phyloP scores from a whole-genome alignment of 176 grass and related monocot genomes.

The Paspalum notatum region DNA sequence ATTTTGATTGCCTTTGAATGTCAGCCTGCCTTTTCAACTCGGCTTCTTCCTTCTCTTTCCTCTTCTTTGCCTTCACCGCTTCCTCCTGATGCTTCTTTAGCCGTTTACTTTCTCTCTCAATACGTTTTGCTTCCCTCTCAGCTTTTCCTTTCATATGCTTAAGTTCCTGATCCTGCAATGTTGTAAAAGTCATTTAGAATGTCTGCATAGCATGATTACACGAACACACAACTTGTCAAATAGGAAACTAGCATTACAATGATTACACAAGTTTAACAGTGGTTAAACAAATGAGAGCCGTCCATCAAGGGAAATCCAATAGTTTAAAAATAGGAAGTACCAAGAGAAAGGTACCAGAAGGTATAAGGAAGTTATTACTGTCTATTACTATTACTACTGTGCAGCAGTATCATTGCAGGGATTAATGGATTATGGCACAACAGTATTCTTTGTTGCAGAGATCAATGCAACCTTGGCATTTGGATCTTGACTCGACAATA shows the following conservation, averaged over 20 bases:
- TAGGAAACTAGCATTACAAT: not conserved
- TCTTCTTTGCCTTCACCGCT: slow-evolving; percentile 48
- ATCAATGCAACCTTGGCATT: not conserved
- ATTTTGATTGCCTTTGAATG: slow-evolving; percentile 60
- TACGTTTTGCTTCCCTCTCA: slow-evolving; percentile 55
- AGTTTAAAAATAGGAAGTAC: too few relatives aligned
- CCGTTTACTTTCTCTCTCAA: slow-evolving; percentile 66
- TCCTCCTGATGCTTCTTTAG: slow-evolving; percentile 69
- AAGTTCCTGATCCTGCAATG: slow-evolving; percentile 64
- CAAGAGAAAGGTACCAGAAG: too few relatives aligned
- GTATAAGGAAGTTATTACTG: too few relatives aligned
- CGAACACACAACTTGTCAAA: not conserved
- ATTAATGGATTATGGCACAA: not conserved
- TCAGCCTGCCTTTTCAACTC: slow-evolving; percentile 50
- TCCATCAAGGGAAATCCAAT: too few relatives aligned
- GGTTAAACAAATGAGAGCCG: too few relatives aligned
- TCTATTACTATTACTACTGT: too few relatives aligned
- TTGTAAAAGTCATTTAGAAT: slow-evolving; percentile 26
- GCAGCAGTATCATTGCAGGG: not conserved
- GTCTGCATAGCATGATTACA: not conserved
- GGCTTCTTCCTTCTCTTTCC: slow-evolving; percentile 57
- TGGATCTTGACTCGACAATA: not conserved
- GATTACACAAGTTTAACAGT: too few relatives aligned
- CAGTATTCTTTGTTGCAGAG: not conserved
- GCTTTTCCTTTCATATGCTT: slow-evolving; percentile 57